Conservation (phyloP, 768 basidiomycete species). For the Lactarius evosmus region DNA sequence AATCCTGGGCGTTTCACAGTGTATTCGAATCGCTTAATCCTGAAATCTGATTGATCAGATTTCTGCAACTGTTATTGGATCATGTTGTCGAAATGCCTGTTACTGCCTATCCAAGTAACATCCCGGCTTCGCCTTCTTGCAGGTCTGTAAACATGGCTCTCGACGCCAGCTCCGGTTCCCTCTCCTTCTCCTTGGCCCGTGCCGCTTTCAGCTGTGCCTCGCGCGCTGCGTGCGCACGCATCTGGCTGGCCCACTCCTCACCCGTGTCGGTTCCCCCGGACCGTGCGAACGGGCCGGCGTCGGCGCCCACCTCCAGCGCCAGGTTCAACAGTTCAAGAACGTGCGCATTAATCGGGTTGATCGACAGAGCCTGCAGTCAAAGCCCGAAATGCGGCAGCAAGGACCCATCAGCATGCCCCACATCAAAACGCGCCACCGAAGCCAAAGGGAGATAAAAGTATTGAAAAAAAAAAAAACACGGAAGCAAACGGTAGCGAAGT, state of each 20-base stretch:
- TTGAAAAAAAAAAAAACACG: not conserved
- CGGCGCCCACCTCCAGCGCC: conserved; percentile 53
- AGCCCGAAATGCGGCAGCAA: not conserved
- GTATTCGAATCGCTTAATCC: no score
- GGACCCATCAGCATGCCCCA: conserved; percentile 14
- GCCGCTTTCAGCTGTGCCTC: conserved; percentile 15
- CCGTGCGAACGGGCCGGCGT: conserved; percentile 18
- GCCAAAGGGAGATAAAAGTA: conserved; percentile 8
- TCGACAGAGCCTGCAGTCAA: conserved; percentile 58
- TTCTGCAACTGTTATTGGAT: no score
- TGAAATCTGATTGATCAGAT: no score
- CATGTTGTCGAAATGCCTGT: no score
- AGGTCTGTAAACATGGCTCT: conserved; percentile 15
- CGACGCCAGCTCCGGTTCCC: not conserved
- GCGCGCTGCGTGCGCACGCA: conserved; percentile 23
- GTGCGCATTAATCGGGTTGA: conserved; percentile 81
- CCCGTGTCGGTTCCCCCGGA: conserved; percentile 6
- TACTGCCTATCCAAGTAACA: conserved; percentile 3
- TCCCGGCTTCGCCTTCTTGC: conserved; percentile 18
- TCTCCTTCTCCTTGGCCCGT: conserved; percentile 15
- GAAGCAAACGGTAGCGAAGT: not conserved
- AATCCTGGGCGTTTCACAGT: no score
- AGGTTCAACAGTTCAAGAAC: conserved; percentile 78
- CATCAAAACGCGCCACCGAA: not conserved
- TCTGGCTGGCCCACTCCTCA: conserved; percentile 24